These are phyloP conservation scores for Triangularia verruculosa DNA, from an alignment of 2,329 filamentous ascomycete genomes.

Conservation along the genomic window DNA sequence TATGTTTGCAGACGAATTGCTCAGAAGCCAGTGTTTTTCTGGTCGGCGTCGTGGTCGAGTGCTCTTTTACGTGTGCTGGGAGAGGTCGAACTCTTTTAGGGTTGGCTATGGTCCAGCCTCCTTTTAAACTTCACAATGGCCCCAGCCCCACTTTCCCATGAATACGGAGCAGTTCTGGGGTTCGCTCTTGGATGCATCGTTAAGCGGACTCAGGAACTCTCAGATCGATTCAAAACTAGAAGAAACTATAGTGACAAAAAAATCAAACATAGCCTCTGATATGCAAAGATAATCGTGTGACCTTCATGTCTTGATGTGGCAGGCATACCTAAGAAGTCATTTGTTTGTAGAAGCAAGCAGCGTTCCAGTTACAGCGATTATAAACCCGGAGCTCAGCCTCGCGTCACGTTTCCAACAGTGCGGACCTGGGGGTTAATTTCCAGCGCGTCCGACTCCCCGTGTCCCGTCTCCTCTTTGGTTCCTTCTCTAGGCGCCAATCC, in stretches of 20 bases:
- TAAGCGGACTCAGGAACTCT: too few relatives aligned
- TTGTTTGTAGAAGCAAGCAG: background rate
- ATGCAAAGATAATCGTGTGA: too few relatives aligned
- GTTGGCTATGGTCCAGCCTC: background rate
- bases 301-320: too few relatives aligned
- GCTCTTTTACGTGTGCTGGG: background rate
- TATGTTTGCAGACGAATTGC: too few relatives aligned
- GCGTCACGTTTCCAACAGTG: slow-evolving; percentile 7
- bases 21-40: background rate
- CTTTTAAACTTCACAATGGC: too few relatives aligned
- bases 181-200: background rate
- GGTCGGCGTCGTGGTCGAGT: background rate
- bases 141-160: background rate
- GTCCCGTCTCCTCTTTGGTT: background rate
- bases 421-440: slow-evolving; percentile 5
- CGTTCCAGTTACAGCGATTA: background rate
- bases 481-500: background rate
- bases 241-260: too few relatives aligned
- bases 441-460: slow-evolving; percentile 9
- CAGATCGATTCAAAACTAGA: too few relatives aligned
- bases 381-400: background rate
- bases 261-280: too few relatives aligned
- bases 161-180: background rate
- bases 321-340: too few relatives aligned
- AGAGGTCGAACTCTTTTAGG: background rate